Evolutionary conservation across 306 rosid species (phyloP).

Genomic region (Begonia peltatifolia): DNA sequence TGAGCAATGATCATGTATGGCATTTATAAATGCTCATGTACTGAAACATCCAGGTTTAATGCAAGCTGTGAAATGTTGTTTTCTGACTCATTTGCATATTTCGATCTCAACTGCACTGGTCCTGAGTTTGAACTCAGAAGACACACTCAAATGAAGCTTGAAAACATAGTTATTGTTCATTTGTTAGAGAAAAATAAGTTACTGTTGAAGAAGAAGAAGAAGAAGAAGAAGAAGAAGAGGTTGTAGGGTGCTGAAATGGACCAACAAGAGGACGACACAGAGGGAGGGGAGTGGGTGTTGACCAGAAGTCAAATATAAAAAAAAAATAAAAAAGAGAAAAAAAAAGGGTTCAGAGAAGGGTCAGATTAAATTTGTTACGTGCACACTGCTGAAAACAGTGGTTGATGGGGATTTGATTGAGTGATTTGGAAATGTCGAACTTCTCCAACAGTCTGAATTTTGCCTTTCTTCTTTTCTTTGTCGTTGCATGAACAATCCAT

Average conservation of each 20-base stretch:
- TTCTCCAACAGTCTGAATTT: slow-evolving; percentile 11
- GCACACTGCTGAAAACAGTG: slow-evolving; percentile 46
- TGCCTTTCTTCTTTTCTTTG: slow-evolving; percentile 16
- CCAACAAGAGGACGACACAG: slow-evolving; percentile 7
- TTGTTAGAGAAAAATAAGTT: too few species aligned
- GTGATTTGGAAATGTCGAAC: slow-evolving; percentile 48
- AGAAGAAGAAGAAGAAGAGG: neutral
- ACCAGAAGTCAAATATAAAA: slow-evolving; percentile 3
- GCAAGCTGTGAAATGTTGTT: too few species aligned
- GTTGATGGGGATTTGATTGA: slow-evolving; percentile 37
- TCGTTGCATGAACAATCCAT: slow-evolving; percentile 35
- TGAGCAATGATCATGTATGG: too few species aligned
- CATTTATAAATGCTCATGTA: too few species aligned
- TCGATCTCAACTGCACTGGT: neutral
- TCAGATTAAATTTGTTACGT: slow-evolving; percentile 34
- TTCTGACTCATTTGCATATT: too few species aligned
- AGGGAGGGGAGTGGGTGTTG: slow-evolving; percentile 3
- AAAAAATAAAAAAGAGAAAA: neutral
- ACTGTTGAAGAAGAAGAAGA: too few species aligned
- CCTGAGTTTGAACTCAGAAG: neutral
- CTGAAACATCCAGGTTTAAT: too few species aligned
- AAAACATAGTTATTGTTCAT: too few species aligned
- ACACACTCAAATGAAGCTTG: too few species aligned
- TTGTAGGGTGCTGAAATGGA: slow-evolving; percentile 1
- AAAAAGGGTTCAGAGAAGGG: slow-evolving; percentile 5